These are phyloP conservation scores for Gynostemma pentaphyllum DNA, from an alignment of 306 rosid species.

Conservation along the genomic window DNA sequence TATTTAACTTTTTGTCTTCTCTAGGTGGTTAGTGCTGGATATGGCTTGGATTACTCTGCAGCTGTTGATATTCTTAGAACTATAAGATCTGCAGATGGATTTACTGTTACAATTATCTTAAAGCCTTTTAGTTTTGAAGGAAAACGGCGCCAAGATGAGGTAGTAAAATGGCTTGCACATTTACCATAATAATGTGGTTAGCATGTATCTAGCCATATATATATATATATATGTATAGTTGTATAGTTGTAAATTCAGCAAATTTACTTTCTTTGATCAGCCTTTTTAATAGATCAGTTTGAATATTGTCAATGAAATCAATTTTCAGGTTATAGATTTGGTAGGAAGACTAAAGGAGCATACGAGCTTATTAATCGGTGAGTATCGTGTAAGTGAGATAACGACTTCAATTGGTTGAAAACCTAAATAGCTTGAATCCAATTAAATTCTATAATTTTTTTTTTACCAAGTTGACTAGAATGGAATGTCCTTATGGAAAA, in stretches of 20 bases:
- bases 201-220: neutral
- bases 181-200: neutral
- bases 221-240: neutral
- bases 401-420: conserved; percentile 12
- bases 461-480: neutral
- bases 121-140: conserved; percentile 97
- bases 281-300: neutral
- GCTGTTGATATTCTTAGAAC: conserved; percentile 52
- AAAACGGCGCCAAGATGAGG: conserved; percentile 78
- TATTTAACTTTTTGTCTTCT: neutral
- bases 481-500: neutral
- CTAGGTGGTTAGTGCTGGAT: conserved; percentile 95
- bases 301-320: neutral
- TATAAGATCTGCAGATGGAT: conserved; percentile 56
- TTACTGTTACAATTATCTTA: conserved; percentile 53
- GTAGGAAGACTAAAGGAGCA: conserved; percentile 50
- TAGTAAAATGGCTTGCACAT: conserved; percentile 16
- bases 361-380: conserved; percentile 69
- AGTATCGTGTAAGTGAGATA: conserved; percentile 19
- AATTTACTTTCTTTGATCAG: neutral
- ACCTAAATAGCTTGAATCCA: neutral
- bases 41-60: conserved; percentile 55
- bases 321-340: conserved; percentile 56
- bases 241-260: neutral
- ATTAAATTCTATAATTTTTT: neutral